phyloP scores from a whole-genome alignment of 31 red algal species.

The Porphyra umbilicalis region DNA sequence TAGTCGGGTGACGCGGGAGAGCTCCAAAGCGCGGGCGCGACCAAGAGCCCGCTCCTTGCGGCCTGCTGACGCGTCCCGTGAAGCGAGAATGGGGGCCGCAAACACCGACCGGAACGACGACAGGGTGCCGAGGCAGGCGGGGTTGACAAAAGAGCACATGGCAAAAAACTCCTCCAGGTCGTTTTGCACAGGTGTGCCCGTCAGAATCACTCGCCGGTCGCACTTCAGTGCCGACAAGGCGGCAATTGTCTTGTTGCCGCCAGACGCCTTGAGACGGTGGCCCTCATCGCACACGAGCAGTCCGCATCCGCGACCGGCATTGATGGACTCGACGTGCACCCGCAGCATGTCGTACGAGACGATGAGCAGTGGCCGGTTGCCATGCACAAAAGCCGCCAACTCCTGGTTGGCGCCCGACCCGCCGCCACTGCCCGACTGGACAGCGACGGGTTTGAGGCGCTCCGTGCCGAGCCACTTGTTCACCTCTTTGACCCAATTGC shows the following conservation, averaged over 20 bases:
- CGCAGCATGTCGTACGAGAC: slow-evolving; percentile 93
- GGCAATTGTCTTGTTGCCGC: slow-evolving; percentile 76
- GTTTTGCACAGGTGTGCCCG: slow-evolving; percentile 92
- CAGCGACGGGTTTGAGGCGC: slow-evolving; percentile 51
- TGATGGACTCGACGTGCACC: slow-evolving; percentile 57
- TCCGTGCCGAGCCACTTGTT: slow-evolving; percentile 76
- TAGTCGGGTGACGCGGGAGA: slow-evolving; percentile 34
- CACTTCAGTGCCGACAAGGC: slow-evolving; percentile 60
- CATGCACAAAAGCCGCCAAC: slow-evolving; percentile 41
- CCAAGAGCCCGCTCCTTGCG: slow-evolving; percentile 27
- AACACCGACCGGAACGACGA: slow-evolving; percentile 60
- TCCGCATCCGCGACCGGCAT: slow-evolving; percentile 29
- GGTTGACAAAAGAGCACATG: slow-evolving; percentile 84
- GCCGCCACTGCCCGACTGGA: slow-evolving; percentile 20
- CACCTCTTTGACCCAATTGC: slow-evolving; percentile 89
- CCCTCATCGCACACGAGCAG: slow-evolving; percentile 88
- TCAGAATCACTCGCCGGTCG: slow-evolving; percentile 66
- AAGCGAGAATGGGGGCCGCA: slow-evolving; percentile 64
- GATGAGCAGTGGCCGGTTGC: slow-evolving; percentile 57
- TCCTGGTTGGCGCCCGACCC: slow-evolving; percentile 42
- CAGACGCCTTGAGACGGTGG: slow-evolving; percentile 73
- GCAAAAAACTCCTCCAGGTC: slow-evolving; percentile 87
- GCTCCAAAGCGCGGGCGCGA: slow-evolving; percentile 44
- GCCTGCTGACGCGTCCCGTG: slow-evolving; percentile 50
- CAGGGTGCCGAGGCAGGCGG: slow-evolving; percentile 48